Conservation (phyloP, 768 basidiomycete genomes). For the Lyophyllum semitale region DNA sequence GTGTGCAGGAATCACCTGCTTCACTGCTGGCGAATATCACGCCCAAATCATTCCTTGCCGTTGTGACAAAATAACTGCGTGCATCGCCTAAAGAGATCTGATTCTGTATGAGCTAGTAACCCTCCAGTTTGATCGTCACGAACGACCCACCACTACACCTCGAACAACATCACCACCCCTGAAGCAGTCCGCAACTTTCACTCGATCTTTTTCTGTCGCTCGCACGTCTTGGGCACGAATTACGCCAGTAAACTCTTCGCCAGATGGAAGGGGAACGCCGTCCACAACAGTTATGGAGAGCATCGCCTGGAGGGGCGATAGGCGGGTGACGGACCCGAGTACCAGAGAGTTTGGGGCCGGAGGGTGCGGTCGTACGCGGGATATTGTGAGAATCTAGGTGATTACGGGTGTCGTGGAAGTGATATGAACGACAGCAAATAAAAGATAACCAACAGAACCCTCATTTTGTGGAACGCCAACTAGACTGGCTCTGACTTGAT, state of each 20-base stretch:
- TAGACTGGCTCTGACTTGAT: constrained; percentile 67
- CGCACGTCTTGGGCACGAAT: constrained; percentile 88
- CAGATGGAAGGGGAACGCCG: constrained; percentile 75
- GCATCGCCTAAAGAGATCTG: constrained; percentile 93
- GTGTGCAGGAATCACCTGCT: constrained; percentile 52
- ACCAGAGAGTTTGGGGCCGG: constrained; percentile 77
- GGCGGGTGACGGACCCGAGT: constrained; percentile 78
- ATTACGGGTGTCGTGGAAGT: constrained; percentile 20
- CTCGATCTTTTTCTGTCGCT: constrained; percentile 86
- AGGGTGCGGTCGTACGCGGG: constrained; percentile 69
- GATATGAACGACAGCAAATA: constrained; percentile 17
- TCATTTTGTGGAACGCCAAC: constrained; percentile 62
- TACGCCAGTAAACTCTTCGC: constrained; percentile 89
- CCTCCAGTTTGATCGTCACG: background rate
- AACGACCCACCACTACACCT: constrained; percentile 72
- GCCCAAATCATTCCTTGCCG: constrained; percentile 86
- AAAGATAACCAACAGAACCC: constrained; percentile 62
- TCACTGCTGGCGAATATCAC: constrained; percentile 91
- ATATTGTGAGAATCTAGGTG: constrained; percentile 60
- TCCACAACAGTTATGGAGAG: constrained; percentile 88
- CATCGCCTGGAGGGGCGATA: constrained; percentile 82
- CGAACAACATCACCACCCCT: constrained; percentile 89
- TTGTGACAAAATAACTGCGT: constrained; percentile 89
- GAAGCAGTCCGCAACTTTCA: constrained; percentile 90
- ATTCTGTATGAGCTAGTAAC: background rate